Conservation (phyloP, 352 stramenopile species). For the Phytopythium oedochilum region DNA sequence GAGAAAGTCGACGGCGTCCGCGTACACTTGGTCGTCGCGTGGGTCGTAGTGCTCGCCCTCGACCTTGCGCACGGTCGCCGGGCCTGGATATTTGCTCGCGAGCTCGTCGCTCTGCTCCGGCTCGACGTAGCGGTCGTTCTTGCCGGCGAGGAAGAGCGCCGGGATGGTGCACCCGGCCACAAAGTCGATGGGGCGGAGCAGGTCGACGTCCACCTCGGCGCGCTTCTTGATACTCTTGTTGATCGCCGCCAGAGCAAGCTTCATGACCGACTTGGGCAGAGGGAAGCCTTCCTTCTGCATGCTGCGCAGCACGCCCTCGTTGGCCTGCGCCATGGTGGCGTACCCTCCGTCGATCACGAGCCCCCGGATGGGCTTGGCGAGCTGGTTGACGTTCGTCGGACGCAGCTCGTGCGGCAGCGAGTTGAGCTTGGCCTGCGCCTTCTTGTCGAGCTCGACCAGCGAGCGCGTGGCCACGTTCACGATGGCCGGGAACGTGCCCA, state of each 20-base stretch:
- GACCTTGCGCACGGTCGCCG: constrained; percentile 41
- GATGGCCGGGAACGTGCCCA: constrained; percentile 77
- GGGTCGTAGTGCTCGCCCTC: constrained; percentile 63
- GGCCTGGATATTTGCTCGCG: constrained; percentile 50
- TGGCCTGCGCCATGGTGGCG: constrained; percentile 62
- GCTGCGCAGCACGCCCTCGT: constrained; percentile 48
- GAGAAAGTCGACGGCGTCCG: constrained; percentile 61
- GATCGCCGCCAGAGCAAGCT: constrained; percentile 58
- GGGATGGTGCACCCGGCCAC: constrained; percentile 64
- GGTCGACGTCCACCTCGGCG: constrained; percentile 62
- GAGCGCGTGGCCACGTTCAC: constrained; percentile 67
- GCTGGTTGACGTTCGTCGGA: constrained; percentile 23
- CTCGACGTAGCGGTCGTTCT: constrained; percentile 61
- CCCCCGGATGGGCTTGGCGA: constrained; percentile 60
- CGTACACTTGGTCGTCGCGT: constrained; percentile 40
- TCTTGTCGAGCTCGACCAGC: constrained; percentile 35
- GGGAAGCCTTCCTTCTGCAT: constrained; percentile 73
- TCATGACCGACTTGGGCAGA: constrained; percentile 64
- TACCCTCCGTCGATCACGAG: constrained; percentile 77
- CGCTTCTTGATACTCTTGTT: constrained; percentile 76
- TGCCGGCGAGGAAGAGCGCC: constrained; percentile 63
- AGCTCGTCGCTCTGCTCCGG: constrained; percentile 67
- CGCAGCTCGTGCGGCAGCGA: constrained; percentile 50
- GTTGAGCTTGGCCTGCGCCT: constrained; percentile 48
- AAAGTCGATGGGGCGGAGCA: constrained; percentile 68